Conservation (phyloP, 306 rosid genomes). For the Fragaria nilgerrensis region DNA sequence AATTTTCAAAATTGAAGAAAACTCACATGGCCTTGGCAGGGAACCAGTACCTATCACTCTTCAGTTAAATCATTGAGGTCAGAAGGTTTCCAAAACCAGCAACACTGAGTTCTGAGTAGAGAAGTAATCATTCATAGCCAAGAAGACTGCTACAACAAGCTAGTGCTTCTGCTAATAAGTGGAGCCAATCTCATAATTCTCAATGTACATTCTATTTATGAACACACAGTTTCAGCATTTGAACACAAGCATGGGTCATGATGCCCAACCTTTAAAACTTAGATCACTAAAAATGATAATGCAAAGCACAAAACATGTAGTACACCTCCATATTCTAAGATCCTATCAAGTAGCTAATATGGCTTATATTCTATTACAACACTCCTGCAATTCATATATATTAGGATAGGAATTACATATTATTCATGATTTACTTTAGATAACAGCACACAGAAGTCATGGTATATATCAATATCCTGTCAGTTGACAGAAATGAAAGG, state of each 20-base stretch:
- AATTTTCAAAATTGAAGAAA: not conserved
- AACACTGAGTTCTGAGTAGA: not conserved
- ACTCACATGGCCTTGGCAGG: constrained; percentile 19
- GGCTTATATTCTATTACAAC: not conserved
- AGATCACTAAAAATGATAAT: not conserved
- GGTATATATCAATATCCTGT: constrained; percentile 11
- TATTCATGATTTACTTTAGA: constrained; percentile 33
- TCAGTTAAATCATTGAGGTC: not conserved
- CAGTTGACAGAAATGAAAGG: constrained; percentile 33
- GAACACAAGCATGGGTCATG: not conserved
- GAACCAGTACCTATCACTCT: not conserved
- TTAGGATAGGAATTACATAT: constrained; percentile 26
- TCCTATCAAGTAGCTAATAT: not conserved
- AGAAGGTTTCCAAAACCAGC: not conserved
- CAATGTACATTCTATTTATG: not conserved
- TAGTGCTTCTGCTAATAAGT: not conserved
- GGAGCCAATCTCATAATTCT: not conserved
- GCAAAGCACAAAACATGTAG: not conserved
- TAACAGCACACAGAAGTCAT: constrained; percentile 33
- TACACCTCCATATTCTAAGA: not conserved
- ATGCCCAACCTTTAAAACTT: not conserved
- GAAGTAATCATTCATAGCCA: not conserved
- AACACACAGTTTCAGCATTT: not conserved
- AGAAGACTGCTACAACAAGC: not conserved
- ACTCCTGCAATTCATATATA: constrained; percentile 21